phyloP scores from a whole-genome alignment of 2,329 filamentous ascomycete species.

The Orbilia javanica region DNA sequence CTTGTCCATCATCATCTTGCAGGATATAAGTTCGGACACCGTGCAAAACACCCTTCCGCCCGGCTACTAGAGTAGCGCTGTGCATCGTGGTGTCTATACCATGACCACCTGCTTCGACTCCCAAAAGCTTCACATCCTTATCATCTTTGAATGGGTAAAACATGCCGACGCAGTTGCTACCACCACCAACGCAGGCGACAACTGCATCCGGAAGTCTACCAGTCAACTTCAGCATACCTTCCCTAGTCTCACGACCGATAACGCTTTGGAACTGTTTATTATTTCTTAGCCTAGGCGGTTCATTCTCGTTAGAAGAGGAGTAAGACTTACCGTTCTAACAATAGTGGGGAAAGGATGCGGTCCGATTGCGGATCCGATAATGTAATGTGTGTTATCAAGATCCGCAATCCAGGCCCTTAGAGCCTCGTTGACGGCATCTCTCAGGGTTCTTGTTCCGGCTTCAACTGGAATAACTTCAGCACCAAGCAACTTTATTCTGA shows the following conservation, averaged over 20 bases:
- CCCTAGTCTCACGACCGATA: conserved; percentile 93
- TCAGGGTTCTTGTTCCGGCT: conserved; percentile 76
- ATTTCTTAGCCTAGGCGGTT: conserved; percentile 11
- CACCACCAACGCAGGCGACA: conserved; percentile 94
- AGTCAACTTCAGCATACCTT: conserved; percentile 85
- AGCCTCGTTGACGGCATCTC: conserved; percentile 70
- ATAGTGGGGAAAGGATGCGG: conserved; percentile 98
- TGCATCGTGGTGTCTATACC: conserved; percentile 87
- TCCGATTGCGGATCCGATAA: conserved; percentile 96
- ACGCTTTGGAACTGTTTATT: conserved; percentile 81
- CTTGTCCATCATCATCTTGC: conserved; percentile 92
- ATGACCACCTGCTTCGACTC: conserved; percentile 95
- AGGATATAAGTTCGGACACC: conserved; percentile 96
- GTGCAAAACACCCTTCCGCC: conserved; percentile 91
- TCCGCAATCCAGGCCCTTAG: conserved; percentile 93
- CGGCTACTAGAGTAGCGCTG: conserved; percentile 86
- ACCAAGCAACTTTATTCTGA: conserved; percentile 96
- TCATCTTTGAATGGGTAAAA: conserved; percentile 96
- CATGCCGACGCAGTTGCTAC: conserved; percentile 96
- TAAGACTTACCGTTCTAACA: conserved; percentile 75
- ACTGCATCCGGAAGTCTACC: conserved; percentile 95
- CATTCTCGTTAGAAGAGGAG: neutral
- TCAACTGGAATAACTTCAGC: conserved; percentile 94
- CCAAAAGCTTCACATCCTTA: conserved; percentile 84
- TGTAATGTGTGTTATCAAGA: conserved; percentile 95